Conservation (phyloP, 2,329 filamentous ascomycete species). For the Trichoderma lentiforme region DNA sequence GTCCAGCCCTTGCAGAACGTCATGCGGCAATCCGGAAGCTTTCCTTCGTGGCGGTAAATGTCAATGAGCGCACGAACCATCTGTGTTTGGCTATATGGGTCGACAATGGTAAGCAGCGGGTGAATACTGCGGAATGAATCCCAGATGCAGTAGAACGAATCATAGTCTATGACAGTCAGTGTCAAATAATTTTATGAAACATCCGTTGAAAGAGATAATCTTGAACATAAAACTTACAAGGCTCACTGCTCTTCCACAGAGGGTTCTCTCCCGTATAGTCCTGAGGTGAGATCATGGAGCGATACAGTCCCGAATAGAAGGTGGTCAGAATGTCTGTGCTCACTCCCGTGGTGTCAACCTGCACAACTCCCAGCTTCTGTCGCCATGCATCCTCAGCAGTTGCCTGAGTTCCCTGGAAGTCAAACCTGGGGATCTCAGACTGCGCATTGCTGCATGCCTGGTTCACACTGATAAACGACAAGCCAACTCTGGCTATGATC, state of each 20-base stretch:
- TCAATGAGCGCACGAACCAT: conserved; percentile 72
- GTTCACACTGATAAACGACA: conserved; percentile 66
- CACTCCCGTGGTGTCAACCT: conserved; percentile 52
- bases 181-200: neutral
- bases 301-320: conserved; percentile 70
- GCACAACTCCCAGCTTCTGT: conserved; percentile 58
- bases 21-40: conserved; percentile 74
- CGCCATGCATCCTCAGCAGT: conserved; percentile 60
- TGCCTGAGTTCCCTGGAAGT: conserved; percentile 55
- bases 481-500: conserved; percentile 64
- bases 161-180: conserved; percentile 47
- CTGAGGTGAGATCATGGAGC: conserved; percentile 67
- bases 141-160: conserved; percentile 68
- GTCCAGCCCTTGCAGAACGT: conserved; percentile 71
- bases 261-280: conserved; percentile 75
- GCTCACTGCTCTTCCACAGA: conserved; percentile 65
- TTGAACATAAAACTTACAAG: conserved; percentile 36
- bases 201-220: fast-evolving
- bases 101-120: conserved; percentile 68
- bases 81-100: conserved; percentile 61
- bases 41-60: conserved; percentile 65
- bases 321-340: conserved; percentile 57
- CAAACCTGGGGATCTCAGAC: conserved; percentile 62
- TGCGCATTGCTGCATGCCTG: conserved; percentile 71
- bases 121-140: conserved; percentile 70